Conservation (phyloP, 2,329 filamentous ascomycete genomes). For the Neoascochyta sp. region DNA sequence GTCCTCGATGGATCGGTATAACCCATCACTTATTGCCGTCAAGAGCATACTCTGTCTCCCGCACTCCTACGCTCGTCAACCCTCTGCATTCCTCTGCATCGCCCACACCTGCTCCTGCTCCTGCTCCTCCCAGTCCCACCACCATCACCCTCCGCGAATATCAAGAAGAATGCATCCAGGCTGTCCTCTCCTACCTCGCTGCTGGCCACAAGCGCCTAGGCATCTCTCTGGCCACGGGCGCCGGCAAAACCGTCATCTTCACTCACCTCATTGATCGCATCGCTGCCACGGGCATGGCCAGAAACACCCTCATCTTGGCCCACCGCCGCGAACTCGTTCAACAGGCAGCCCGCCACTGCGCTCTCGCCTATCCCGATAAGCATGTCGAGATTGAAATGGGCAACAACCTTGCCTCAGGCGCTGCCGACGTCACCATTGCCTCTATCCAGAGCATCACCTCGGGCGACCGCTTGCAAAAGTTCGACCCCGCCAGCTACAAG, state of each 20-base stretch:
- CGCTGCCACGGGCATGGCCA: slow-evolving; percentile 54
- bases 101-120: slow-evolving; percentile 8
- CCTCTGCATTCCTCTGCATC: slow-evolving; percentile 8
- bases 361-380: slow-evolving; percentile 72
- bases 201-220: slow-evolving; percentile 75
- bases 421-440: slow-evolving; percentile 88
- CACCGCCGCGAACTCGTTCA: slow-evolving; percentile 92
- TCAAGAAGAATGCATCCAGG: slow-evolving; percentile 86
- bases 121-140: too few relatives aligned
- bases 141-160: slow-evolving; percentile 77
- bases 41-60: too few relatives aligned
- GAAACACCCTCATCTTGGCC: slow-evolving; percentile 83
- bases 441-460: slow-evolving; percentile 83
- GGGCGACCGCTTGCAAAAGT: slow-evolving; percentile 73
- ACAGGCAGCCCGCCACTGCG: slow-evolving; percentile 85
- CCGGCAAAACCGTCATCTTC: slow-evolving; percentile 94
- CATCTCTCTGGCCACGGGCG: slow-evolving; percentile 80
- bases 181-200: slow-evolving; percentile 66
- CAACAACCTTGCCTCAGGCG: slow-evolving; percentile 67
- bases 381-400: slow-evolving; percentile 91
- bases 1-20: too few relatives aligned
- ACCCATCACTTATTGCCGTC: too few relatives aligned
- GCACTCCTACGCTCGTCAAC: too few relatives aligned
- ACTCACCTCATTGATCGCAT: slow-evolving; percentile 87
- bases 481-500: slow-evolving; percentile 76